Percentiles rank a stretch among this genome's conserved stretches.
Conservation (phyloP, 352 stramenopile species). For the Phytophthora foliorum region DNA sequence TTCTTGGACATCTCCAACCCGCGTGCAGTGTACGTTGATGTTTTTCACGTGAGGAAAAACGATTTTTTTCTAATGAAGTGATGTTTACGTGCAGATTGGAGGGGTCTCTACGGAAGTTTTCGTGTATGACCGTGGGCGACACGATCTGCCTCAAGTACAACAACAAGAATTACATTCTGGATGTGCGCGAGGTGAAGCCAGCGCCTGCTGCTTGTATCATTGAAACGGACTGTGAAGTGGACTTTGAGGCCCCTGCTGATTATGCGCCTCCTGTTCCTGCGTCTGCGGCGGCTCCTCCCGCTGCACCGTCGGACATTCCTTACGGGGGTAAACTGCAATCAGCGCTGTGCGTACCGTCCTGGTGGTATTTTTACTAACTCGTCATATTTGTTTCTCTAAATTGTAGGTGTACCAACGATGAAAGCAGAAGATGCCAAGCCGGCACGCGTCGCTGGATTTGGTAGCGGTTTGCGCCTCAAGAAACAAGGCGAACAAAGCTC, state of each 20-base stretch:
- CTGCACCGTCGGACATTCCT: conserved; percentile 54
- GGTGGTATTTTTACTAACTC: background rate
- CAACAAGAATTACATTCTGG: conserved; percentile 98
- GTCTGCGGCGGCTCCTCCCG: conserved; percentile 30
- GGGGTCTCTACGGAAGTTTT: conserved; percentile 91
- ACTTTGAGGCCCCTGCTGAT: conserved; percentile 97
- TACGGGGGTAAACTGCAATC: conserved; percentile 61
- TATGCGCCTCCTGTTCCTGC: conserved; percentile 69
- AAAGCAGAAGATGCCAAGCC: conserved; percentile 58
- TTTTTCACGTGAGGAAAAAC: background rate
- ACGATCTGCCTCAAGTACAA: conserved; percentile 99
- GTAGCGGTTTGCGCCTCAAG: conserved; percentile 76
- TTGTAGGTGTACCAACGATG: conserved; percentile 70
- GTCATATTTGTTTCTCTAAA: background rate
- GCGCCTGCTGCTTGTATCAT: conserved; percentile 98
- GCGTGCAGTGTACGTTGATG: conserved; percentile 93
- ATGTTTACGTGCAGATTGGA: conserved; percentile 61
- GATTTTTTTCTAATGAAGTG: background rate
- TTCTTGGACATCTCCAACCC: conserved; percentile 99
- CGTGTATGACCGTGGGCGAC: conserved; percentile 98
- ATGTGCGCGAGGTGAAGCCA: conserved; percentile 97
- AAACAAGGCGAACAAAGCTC: conserved; percentile 64
- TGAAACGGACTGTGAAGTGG: conserved; percentile 99
- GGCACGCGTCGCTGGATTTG: conserved; percentile 46
- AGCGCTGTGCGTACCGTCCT: background rate